phyloP scores from a whole-genome alignment of 129 eudicot genomes.

The Pulicaria dysenterica region DNA sequence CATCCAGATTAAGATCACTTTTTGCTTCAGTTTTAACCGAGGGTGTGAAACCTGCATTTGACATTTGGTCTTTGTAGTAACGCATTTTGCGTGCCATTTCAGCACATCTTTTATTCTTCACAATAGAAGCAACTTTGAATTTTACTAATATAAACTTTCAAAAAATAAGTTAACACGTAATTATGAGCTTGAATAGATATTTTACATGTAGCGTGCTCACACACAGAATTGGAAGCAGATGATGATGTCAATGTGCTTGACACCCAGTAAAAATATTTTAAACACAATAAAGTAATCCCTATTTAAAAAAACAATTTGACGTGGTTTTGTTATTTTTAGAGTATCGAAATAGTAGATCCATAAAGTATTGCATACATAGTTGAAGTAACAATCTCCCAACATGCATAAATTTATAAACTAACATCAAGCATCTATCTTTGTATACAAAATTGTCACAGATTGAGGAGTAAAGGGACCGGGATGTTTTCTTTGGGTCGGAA shows the following conservation, averaged over 20 bases:
- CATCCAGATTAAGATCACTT: constrained; percentile 57
- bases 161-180: constrained; percentile 2
- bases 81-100: constrained; percentile 95
- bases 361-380: background rate
- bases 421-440: background rate
- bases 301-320: background rate
- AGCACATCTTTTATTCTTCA: constrained; percentile 85
- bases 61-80: constrained; percentile 75
- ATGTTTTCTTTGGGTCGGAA: too few relatives aligned
- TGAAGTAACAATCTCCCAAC: background rate
- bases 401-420: background rate
- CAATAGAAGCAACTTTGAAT: constrained; percentile 9
- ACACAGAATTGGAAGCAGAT: background rate
- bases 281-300: background rate
- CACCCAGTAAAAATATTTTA: background rate
- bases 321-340: background rate
- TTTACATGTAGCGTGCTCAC: background rate
- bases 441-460: too few relatives aligned
- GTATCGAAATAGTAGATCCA: background rate
- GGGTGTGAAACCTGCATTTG: constrained; percentile 68
- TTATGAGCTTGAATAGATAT: background rate
- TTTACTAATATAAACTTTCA: background rate
- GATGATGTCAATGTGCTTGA: constrained; percentile 4
- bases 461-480: too few relatives aligned
- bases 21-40: constrained; percentile 44